Evolutionary conservation across 129 eudicot species (phyloP).

Genomic region (Arctium minus): DNA sequence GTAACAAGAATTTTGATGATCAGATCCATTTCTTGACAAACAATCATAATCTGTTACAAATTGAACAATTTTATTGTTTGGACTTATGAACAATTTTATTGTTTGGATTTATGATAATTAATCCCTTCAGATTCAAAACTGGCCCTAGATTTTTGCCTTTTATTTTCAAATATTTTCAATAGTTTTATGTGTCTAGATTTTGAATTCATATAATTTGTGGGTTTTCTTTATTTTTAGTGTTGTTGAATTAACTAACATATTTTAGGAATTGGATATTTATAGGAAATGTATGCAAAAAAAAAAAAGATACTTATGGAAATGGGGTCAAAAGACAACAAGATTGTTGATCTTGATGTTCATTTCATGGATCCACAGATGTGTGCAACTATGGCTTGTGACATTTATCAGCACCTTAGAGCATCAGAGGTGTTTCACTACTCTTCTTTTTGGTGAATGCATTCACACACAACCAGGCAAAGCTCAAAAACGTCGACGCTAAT

Average conservation of each 20-base stretch:
- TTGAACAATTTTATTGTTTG: neutral
- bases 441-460: neutral
- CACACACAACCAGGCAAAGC: neutral
- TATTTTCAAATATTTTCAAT: neutral
- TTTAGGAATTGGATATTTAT: neutral
- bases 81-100: too few relatives aligned
- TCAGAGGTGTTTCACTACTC: slow-evolving; percentile 53
- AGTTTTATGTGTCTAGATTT: neutral
- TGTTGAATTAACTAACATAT: neutral
- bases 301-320: slow-evolving; percentile 63
- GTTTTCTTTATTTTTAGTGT: neutral
- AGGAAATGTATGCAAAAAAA: slow-evolving; percentile 57
- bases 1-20: neutral
- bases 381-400: slow-evolving; percentile 96
- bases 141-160: neutral
- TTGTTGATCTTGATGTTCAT: slow-evolving; percentile 72
- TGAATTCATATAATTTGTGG: neutral
- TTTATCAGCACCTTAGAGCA: slow-evolving; percentile 87
- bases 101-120: neutral
- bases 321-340: slow-evolving; percentile 40
- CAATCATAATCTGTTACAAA: neutral
- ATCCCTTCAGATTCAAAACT: neutral
- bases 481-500: neutral
- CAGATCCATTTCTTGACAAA: slow-evolving; percentile 6
- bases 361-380: slow-evolving; percentile 85